Conservation (phyloP, 305 asterid species). For the Caryopteris hybrid region DNA sequence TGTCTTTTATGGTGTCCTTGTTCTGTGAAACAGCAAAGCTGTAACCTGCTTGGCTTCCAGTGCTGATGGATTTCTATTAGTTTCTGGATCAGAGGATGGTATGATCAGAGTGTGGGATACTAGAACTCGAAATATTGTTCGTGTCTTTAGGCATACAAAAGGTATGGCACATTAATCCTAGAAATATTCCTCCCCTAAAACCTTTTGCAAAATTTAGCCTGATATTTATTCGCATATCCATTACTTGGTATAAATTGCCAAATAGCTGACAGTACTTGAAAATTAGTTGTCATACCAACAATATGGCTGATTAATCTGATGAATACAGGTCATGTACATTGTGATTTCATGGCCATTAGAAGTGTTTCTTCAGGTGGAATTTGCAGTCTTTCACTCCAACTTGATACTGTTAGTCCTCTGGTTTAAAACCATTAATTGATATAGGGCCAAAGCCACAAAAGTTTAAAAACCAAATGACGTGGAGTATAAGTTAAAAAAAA, state of each 20-base stretch:
- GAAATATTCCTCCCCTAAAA: neutral
- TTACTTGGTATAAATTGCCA: neutral
- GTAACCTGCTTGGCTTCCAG: constrained; percentile 78
- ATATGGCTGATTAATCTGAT: constrained; percentile 8
- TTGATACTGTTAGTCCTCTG: neutral
- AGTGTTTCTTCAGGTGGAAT: neutral
- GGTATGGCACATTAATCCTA: constrained; percentile 34
- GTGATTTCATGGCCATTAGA: neutral
- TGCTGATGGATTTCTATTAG: constrained; percentile 59
- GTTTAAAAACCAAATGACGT: too few relatives aligned
- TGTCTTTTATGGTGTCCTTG: constrained; percentile 12
- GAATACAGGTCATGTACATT: neutral
- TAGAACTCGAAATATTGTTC: constrained; percentile 52
- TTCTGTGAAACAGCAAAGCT: constrained; percentile 64
- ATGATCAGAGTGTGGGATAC: constrained; percentile 87
- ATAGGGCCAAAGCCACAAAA: too few relatives aligned
- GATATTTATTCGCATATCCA: neutral
- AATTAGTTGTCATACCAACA: neutral
- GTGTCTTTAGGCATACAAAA: constrained; percentile 62
- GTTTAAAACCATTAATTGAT: too few relatives aligned
- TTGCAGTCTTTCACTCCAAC: neutral
- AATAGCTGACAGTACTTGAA: neutral
- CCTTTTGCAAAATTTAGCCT: neutral
- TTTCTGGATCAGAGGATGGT: constrained; percentile 92
- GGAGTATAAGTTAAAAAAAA: too few relatives aligned